Conservation (phyloP, 495 filamentous ascomycete species). For the Daldinia grandis region DNA sequence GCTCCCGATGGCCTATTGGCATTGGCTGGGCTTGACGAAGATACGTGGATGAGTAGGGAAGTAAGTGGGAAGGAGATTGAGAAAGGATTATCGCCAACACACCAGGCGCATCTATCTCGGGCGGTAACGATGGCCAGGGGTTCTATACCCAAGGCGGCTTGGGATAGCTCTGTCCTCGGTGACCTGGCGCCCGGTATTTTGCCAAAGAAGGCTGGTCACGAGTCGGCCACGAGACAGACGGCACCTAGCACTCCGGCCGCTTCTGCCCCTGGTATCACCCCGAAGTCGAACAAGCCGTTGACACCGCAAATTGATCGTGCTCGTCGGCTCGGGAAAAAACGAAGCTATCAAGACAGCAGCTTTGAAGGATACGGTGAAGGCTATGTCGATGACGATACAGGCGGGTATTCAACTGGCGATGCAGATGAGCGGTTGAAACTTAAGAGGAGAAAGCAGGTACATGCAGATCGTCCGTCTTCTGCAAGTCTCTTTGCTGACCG, state of each 20-base stretch:
- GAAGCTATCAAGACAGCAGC: conserved; percentile 63
- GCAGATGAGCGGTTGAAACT: conserved; percentile 57
- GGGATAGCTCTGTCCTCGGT: conserved; percentile 62
- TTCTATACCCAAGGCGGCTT: conserved; percentile 55
- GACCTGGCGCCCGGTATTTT: conserved; percentile 50
- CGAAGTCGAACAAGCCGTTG: conserved; percentile 53
- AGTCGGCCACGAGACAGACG: conserved; percentile 53
- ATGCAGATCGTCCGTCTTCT: conserved; percentile 41
- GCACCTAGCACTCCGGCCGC: conserved; percentile 46
- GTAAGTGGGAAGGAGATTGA: conserved; percentile 64
- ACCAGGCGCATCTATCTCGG: conserved; percentile 47
- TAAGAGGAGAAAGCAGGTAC: conserved; percentile 67
- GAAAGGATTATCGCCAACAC: conserved; percentile 55
- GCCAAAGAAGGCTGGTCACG: conserved; percentile 46
- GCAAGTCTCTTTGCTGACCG: conserved; percentile 43
- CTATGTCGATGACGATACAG: conserved; percentile 59
- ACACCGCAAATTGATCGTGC: conserved; percentile 42
- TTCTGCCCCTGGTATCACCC: conserved; percentile 34
- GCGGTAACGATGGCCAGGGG: conserved; percentile 61
- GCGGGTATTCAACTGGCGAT: conserved; percentile 63
- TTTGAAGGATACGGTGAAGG: conserved; percentile 67
- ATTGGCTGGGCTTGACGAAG: conserved; percentile 60
- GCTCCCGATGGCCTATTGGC: conserved; percentile 49
- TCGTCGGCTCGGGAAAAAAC: conserved; percentile 53
- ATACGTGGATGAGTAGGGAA: conserved; percentile 62